Evolutionary conservation across 441 rosid species (phyloP), one percentile per base, ranked within the genome.

Genomic region (Pelargonium myrrhifolium): DNA sequence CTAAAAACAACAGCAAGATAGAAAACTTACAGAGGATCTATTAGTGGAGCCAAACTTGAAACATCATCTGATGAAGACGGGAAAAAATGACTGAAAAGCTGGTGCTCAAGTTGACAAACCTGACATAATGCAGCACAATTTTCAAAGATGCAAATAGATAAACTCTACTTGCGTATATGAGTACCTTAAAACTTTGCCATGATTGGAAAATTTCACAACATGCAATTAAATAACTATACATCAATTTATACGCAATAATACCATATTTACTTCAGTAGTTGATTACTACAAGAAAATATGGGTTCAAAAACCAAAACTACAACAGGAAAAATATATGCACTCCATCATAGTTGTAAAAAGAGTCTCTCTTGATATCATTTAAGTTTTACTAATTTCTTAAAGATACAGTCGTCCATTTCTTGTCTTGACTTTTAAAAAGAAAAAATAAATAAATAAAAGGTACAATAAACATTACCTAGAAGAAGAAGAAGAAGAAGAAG

Each of bases 101-200:
- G 99, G 73, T 91, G 89, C 85, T 91, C 99, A 65, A 89, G 89
- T 71, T 91, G 99, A 80, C 99, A 89, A 76, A 87, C 97, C 99
- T 93, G 87, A 77, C 84, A 65, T 72, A 40, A 20, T 47, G 58
- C 31, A 56, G 28, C 9, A 56, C 61, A 22, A 56, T 56, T 20
- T 11, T 56, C 28, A 20, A 21, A 56, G 14, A 56, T 7, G 20
- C 53, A 3, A 4, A 47, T 3, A 11, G 17, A 47, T 51, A 11
- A 17, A 18, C 60, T 6, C 8, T 17, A 53, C 17, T 53, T 53
- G 59, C 56, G 59, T 10, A 17, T 18, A 53, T 49, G 24, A 53
- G 22, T 53, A 53, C 59, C 17, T 53, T 15, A 53, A 6, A 53
- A 2, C 59, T 53, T 17, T 53, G 10, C 24, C 15, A 15, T 39